Base-by-base conservation (phyloP, 2,329 filamentous ascomycete genomes). In the Stagonosporopsis chrysanthemi region DNA sequence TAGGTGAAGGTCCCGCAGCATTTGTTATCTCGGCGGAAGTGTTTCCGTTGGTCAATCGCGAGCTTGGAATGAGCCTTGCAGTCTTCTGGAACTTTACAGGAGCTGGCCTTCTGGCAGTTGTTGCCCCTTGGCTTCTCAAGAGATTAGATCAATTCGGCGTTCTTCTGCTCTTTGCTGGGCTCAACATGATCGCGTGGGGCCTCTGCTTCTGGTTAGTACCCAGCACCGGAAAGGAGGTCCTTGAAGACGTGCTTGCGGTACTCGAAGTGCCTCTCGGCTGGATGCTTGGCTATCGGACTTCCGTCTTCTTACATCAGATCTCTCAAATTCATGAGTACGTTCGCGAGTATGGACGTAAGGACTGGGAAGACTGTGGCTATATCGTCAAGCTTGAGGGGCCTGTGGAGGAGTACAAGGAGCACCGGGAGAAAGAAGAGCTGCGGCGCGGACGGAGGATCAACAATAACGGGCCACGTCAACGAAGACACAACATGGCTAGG, bases 1-100 rank as follows among this genome's bases (percentile, higher is more conserved):
- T 52, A 4, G 61, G 58, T 22, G 56, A 50, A 46, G 61, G 52
- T 2, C 54, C 60, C 1, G 22, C 31, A 19, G 56, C 88, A 0
- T 90, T 87, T 68, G 85, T 86, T 0, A 89, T 89, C 75, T 83
- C 82, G 4, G 86, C 87, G 47, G 88, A 90, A 72, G 85, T 88
- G 2, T 90, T 87, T 69, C 87, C 87, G 0, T 80, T 89, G 1
- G 86, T 84, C 1, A 86, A 89, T 67, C 82, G 88, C 63, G 87
- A 89, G 68, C 81, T 89, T 23, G 87, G 87, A 53, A 86, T 89
- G n/a, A 84, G 86, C 1, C 88, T 83, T 1, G 87, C 84, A 56
- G 76, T 88, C 53, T 45, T 35, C 17, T 50, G 46, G 53, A 56
- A 56, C 35, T 56, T 56, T 31, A 22, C 29, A 2, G 46, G 46